Evolutionary conservation across 2,329 filamentous ascomycete genomes (phyloP).

Genomic region (Microcyclosporella mali): DNA sequence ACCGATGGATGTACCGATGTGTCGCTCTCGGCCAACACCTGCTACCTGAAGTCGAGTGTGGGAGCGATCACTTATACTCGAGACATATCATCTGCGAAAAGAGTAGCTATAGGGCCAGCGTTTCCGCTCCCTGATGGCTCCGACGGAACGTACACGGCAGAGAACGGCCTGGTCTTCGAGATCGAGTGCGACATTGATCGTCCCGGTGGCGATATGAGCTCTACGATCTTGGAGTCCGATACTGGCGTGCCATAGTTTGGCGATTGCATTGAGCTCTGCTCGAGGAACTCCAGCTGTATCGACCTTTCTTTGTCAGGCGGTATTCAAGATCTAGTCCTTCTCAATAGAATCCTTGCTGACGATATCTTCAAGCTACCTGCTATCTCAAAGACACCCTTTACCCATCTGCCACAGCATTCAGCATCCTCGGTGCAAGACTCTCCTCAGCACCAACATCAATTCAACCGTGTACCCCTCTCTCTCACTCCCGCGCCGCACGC

Average conservation of each 20-base stretch:
- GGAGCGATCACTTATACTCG: neutral
- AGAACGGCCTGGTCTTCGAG: constrained; percentile 16
- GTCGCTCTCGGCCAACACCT: too few relatives aligned
- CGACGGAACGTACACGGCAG: constrained; percentile 16
- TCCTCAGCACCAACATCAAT: too few relatives aligned
- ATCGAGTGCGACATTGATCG: constrained; percentile 28
- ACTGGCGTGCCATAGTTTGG: constrained; percentile 9
- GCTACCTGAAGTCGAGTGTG: constrained; percentile 5
- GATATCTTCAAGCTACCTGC: too few relatives aligned
- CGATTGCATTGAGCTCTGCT: constrained; percentile 22
- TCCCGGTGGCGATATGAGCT: constrained; percentile 21
- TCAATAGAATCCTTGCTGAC: too few relatives aligned
- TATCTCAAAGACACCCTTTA: too few relatives aligned
- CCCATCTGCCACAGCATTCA: too few relatives aligned
- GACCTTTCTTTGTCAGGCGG: too few relatives aligned
- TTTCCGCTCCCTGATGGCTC: constrained; percentile 22
- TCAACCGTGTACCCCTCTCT: too few relatives aligned
- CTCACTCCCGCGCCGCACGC: neutral
- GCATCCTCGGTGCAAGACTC: too few relatives aligned
- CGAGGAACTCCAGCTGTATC: too few relatives aligned
- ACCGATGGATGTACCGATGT: too few relatives aligned
- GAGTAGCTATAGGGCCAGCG: neutral
- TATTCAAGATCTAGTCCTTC: too few relatives aligned
- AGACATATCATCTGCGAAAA: constrained; percentile 3
- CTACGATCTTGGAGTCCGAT: constrained; percentile 1